Evolutionary conservation across 345 rosid species (phyloP), one percentile per base, ranked within the genome.

Genomic region (Pistacia atlantica): DNA sequence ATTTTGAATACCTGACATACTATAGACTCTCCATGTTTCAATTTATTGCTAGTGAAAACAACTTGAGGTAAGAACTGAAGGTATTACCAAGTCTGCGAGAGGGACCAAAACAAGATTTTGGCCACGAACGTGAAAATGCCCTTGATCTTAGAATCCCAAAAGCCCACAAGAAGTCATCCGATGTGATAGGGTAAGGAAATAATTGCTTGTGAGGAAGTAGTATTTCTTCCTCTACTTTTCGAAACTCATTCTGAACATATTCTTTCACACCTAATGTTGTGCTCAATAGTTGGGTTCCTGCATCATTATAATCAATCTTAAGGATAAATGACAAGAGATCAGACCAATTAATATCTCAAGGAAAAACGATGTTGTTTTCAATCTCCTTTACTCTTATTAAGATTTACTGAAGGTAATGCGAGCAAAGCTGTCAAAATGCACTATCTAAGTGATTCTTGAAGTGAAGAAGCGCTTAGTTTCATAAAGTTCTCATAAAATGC

Each of bases 101-200:
- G 97, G 99, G 76, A 93, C 80, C 86, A 95, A 79, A 79, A 92
- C 92, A 69, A 95, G 97, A 80, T 92, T 85, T 84, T 93, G 91
- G 73, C 93, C 99, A 58, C 92, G 95, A 65, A 49, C 91, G 90
- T 31, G 99, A 90, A 83, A 92, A 95, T 48, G 98, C 92, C 77
- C 99, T 87, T 17, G 98, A 95, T 80, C 85, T 87, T 54, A 95
- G 98, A 75, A 93, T 88, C 75, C 97, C 97, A 76, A 90, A 92
- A 9, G 98, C 99, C 99, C 99, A 92, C 4, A 83, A 76, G 82
- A 95, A 92, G 80, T 90, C 95, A 68, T 90, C 90, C 22, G 78
- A 77, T 37, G 97, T 86, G 70, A 92, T 81, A 71, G 84, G 72
- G n/a, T 86, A 80, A 52, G 98, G 89, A 84, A 95, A 93, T 25